phyloP scores from a whole-genome alignment of 2,329 filamentous ascomycete genomes.

The Xenosphaeropsis pyriputrescens region DNA sequence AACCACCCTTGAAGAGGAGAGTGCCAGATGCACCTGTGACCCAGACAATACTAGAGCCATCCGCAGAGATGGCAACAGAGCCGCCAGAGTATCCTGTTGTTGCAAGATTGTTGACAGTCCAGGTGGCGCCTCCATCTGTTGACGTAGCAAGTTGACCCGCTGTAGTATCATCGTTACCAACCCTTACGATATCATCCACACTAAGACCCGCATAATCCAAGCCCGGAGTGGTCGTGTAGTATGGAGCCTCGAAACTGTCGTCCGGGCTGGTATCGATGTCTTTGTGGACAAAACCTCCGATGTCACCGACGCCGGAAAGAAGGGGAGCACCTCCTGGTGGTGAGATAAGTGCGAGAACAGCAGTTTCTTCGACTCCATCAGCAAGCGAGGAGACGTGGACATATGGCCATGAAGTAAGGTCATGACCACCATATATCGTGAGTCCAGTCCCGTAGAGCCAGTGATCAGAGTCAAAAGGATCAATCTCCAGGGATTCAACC shows the following conservation, averaged over 20 bases:
- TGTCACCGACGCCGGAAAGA: slow-evolving; percentile 11
- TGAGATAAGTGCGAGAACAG: slow-evolving; percentile 8
- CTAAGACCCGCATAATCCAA: slow-evolving; percentile 13
- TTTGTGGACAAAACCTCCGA: slow-evolving; percentile 11
- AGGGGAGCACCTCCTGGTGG: slow-evolving; percentile 8
- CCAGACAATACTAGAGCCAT: slow-evolving; percentile 34
- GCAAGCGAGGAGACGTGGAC: slow-evolving; percentile 6
- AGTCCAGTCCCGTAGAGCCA: slow-evolving; percentile 46
- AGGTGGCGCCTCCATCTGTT: slow-evolving; percentile 4
- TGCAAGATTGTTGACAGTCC: slow-evolving; percentile 3
- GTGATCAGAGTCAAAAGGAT: slow-evolving; percentile 42
- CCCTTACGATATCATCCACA: slow-evolving; percentile 4
- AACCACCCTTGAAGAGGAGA: slow-evolving; percentile 17
- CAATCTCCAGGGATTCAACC: slow-evolving; percentile 41
- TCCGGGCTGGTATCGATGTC: slow-evolving; percentile 5
- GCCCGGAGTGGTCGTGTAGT: slow-evolving; percentile 7
- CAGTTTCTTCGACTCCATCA: slow-evolving; percentile 12
- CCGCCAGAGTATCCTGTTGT: slow-evolving; percentile 15
- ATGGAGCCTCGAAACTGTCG: slow-evolving; percentile 6
- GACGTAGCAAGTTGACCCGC: slow-evolving; percentile 5
- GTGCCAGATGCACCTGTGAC: slow-evolving; percentile 15
- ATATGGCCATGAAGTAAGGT: slow-evolving; percentile 1
- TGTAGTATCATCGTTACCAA: slow-evolving; percentile 3
- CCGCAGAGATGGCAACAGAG: slow-evolving; percentile 32
- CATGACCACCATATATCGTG: slow-evolving; percentile 32